Percentiles rank a stretch among this genome's conserved stretches.
These are phyloP conservation scores for Yamadazyma akitaensis DNA, from an alignment of 805 yeast genomes.

Conservation along the genomic window DNA sequence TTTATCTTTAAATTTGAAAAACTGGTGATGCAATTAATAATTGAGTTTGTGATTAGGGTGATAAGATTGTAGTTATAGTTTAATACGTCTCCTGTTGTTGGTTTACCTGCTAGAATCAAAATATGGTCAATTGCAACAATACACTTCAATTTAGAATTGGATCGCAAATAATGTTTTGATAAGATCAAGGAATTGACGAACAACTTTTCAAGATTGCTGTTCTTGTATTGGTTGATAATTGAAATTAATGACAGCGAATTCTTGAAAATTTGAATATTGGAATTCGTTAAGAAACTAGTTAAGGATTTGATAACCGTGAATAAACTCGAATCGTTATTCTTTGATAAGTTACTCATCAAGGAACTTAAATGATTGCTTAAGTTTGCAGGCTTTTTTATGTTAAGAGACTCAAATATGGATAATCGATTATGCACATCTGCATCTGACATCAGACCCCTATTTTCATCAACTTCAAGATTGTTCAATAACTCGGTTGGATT, in stretches of 20 bases:
- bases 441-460: neutral
- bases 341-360: conserved; percentile 10
- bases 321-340: conserved; percentile 7
- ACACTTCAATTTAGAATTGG: conserved; percentile 8
- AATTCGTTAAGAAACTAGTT: conserved; percentile 13
- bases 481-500: conserved; percentile 49
- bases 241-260: conserved; percentile 14
- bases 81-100: conserved; percentile 6
- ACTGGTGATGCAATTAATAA: conserved; percentile 23
- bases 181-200: conserved; percentile 13
- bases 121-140: conserved; percentile 15
- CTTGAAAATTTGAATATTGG: conserved; percentile 16
- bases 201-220: conserved; percentile 8
- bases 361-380: conserved; percentile 27
- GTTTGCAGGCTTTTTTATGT: conserved; percentile 4
- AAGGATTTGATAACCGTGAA: conserved; percentile 13
- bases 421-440: conserved; percentile 1
- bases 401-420: conserved; percentile 5
- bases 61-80: conserved; percentile 13
- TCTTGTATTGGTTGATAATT: conserved; percentile 11
- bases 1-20: conserved; percentile 19
- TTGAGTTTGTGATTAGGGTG: conserved; percentile 16
- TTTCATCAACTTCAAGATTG: conserved; percentile 29
- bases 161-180: conserved; percentile 11
- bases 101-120: conserved; percentile 13